A percentile compares a stretch with the other conserved stretches of the same genome.
These are phyloP conservation scores for Phanerodontia chrysosporium DNA, from an alignment of 768 basidiomycete species.

Conservation along the genomic window DNA sequence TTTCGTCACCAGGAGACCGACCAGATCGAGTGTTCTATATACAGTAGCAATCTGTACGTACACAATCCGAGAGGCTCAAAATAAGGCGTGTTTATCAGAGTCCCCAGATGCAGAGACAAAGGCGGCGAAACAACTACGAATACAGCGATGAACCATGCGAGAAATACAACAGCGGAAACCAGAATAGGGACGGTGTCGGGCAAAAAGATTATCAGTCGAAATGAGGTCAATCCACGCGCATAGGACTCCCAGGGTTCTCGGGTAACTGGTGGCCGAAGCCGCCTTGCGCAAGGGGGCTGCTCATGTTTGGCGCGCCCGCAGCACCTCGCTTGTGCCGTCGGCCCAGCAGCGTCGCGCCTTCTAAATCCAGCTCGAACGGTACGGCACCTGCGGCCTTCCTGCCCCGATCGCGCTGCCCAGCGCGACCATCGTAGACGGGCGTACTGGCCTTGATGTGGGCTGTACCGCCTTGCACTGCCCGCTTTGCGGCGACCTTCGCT, in stretches of 20 bases:
- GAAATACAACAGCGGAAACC: neutral
- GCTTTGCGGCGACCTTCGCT: slow-evolving; percentile 25
- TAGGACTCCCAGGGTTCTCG: slow-evolving; percentile 16
- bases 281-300: slow-evolving; percentile 11
- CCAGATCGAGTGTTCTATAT: neutral
- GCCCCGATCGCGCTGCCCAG: slow-evolving; percentile 58
- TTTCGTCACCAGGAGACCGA: neutral
- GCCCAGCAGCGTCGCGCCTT: slow-evolving; percentile 83
- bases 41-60: no score
- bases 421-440: slow-evolving; percentile 54
- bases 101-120: neutral
- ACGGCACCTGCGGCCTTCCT: slow-evolving; percentile 30
- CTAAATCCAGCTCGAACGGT: slow-evolving; percentile 81
- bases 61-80: no score
- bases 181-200: neutral
- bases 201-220: neutral
- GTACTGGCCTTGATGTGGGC: neutral
- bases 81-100: neutral
- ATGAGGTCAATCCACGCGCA: slow-evolving; percentile 10
- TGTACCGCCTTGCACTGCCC: slow-evolving; percentile 19
- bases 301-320: neutral
- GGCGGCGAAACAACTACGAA: neutral
- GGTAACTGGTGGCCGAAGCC: neutral
- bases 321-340: slow-evolving; percentile 47
- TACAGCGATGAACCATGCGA: neutral